Conservation (phyloP, 2,329 filamentous ascomycete genomes). For the Lecanicillium sp. region DNA sequence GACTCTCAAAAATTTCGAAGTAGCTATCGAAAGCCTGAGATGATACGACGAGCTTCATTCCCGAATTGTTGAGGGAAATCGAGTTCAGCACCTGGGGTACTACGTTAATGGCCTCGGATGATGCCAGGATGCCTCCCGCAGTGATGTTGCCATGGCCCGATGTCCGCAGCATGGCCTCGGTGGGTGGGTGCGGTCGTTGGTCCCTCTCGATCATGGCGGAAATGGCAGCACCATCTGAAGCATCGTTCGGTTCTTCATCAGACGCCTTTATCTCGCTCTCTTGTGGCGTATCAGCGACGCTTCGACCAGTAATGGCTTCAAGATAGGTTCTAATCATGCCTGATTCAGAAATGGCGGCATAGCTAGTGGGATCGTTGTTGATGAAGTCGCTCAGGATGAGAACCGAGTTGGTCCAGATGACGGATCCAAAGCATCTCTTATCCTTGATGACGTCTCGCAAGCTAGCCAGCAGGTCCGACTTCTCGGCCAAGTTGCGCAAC, state of each 20-base stretch:
- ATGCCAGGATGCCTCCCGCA: slow-evolving; percentile 74
- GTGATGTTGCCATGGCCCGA: slow-evolving; percentile 36
- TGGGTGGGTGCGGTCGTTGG: slow-evolving; percentile 47
- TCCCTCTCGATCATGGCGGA: slow-evolving; percentile 31
- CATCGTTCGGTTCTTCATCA: slow-evolving; percentile 30
- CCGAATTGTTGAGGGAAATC: slow-evolving; percentile 83
- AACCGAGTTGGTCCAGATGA: slow-evolving; percentile 92
- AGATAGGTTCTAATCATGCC: slow-evolving; percentile 83
- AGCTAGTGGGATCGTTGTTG: slow-evolving; percentile 97
- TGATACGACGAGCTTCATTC: slow-evolving; percentile 79
- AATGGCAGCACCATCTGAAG: slow-evolving; percentile 34
- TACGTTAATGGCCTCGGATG: slow-evolving; percentile 78
- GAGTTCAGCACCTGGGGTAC: slow-evolving; percentile 87
- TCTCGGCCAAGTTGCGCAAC: slow-evolving; percentile 89
- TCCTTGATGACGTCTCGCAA: slow-evolving; percentile 78
- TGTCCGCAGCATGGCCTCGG: slow-evolving; percentile 41
- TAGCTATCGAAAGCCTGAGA: slow-evolving; percentile 80
- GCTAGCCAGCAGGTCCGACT: slow-evolving; percentile 72
- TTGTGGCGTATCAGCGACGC: slow-evolving; percentile 27
- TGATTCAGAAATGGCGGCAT: slow-evolving; percentile 90
- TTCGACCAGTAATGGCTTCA: slow-evolving; percentile 64
- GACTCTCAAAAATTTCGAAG: slow-evolving; percentile 94
- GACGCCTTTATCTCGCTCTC: slow-evolving; percentile 10
- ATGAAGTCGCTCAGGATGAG: slow-evolving; percentile 93
- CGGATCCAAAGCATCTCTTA: slow-evolving; percentile 74